Percentiles rank a stretch among this genome's conserved stretches.
Conservation (phyloP, 2,329 filamentous ascomycete genomes). For the Fusarium subtropicale region DNA sequence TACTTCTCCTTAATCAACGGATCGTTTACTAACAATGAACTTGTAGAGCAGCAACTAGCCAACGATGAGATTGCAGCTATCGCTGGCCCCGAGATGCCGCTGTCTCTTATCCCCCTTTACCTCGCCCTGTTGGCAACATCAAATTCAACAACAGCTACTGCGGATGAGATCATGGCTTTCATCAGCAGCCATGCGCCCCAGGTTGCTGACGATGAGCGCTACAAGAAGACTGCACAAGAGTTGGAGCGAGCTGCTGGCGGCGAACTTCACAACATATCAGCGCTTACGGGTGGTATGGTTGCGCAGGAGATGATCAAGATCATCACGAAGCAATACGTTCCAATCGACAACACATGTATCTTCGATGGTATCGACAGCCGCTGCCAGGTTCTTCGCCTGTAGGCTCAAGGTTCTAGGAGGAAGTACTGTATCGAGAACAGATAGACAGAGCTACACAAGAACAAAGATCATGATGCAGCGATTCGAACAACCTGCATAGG, state of each 20-base stretch:
- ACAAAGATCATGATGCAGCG: neutral
- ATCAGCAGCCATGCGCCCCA: constrained; percentile 59
- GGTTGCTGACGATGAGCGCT: constrained; percentile 62
- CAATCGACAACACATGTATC: constrained; percentile 76
- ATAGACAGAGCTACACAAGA: neutral
- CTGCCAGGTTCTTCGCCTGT: constrained; percentile 68
- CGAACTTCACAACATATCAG: constrained; percentile 93
- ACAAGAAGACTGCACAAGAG: constrained; percentile 70
- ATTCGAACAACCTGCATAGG: neutral
- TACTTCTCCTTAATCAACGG: neutral
- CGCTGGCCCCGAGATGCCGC: constrained; percentile 59
- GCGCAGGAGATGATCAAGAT: constrained; percentile 98
- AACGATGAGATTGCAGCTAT: constrained; percentile 66
- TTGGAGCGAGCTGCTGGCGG: constrained; percentile 81
- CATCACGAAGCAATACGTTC: constrained; percentile 78
- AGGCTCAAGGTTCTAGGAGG: neutral
- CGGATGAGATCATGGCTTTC: constrained; percentile 65
- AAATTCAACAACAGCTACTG: constrained; percentile 57
- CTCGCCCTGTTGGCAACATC: constrained; percentile 70
- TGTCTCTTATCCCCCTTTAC: constrained; percentile 76
- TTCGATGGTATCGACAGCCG: constrained; percentile 76
- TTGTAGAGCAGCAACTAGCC: constrained; percentile 63
- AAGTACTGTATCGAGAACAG: neutral
- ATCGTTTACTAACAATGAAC: constrained; percentile 3
- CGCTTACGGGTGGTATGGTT: constrained; percentile 88